A percentile compares a stretch with the other conserved stretches of the same genome.
These are phyloP conservation scores for Clarireedia hainanense DNA, from an alignment of 2,329 filamentous ascomycete species.

Conservation along the genomic window DNA sequence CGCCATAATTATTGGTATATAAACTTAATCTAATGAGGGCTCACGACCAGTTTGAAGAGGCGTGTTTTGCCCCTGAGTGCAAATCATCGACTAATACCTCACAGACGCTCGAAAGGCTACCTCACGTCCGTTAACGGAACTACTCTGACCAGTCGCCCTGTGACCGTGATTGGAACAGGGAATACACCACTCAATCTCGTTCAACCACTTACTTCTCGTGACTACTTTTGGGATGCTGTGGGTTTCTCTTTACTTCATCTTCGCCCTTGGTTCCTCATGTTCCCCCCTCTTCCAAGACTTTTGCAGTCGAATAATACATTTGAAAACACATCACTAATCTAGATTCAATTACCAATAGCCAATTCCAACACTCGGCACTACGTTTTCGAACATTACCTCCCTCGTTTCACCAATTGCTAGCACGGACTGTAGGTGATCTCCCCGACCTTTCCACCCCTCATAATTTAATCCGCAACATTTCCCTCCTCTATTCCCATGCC, in stretches of 20 bases:
- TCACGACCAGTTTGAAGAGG: not conserved
- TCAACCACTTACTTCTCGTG: constrained; percentile 35
- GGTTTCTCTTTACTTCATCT: not conserved
- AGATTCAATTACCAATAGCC: constrained; percentile 7
- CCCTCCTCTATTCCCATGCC: not conserved
- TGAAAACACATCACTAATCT: not conserved
- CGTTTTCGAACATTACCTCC: constrained; percentile 24
- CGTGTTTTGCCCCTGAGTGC: too few relatives aligned
- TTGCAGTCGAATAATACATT: too few relatives aligned
- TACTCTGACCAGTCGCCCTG: constrained; percentile 17
- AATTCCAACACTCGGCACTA: constrained; percentile 21
- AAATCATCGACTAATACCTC: not conserved
- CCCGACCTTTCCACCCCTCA: constrained; percentile 2
- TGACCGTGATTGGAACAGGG: constrained; percentile 27
- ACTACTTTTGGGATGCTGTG: constrained; percentile 52
- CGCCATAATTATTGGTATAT: not conserved
- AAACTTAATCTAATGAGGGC: not conserved
- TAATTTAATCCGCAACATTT: not conserved
- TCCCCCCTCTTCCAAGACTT: not conserved
- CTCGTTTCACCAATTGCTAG: constrained; percentile 38
- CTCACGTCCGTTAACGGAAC: constrained; percentile 20
- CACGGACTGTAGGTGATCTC: constrained; percentile 39
- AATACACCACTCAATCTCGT: constrained; percentile 41
- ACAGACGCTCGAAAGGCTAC: constrained; percentile 27
- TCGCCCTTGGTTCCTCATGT: not conserved